Conservation (phyloP, 2,329 filamentous ascomycete genomes). For the Botrytis paeoniae region DNA sequence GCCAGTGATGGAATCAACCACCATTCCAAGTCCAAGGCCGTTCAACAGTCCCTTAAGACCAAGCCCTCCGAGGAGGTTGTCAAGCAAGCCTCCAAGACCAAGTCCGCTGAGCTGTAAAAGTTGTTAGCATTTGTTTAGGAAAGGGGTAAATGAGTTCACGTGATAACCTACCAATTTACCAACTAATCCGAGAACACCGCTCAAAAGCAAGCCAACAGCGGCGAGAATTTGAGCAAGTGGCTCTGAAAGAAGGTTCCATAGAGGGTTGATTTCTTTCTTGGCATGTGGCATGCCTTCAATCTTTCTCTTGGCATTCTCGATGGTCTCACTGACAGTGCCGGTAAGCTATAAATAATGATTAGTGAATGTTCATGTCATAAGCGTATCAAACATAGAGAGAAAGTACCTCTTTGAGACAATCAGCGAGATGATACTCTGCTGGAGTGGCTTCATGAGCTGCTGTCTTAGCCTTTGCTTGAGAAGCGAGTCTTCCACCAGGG, state of each 20-base stretch:
- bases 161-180: slow-evolving; percentile 59
- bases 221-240: slow-evolving; percentile 91
- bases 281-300: slow-evolving; percentile 89
- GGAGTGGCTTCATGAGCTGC: slow-evolving; percentile 72
- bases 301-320: slow-evolving; percentile 85
- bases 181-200: slow-evolving; percentile 80
- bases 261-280: slow-evolving; percentile 90
- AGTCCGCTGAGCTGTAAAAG: slow-evolving; percentile 53
- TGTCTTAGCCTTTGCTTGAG: slow-evolving; percentile 79
- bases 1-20: slow-evolving; percentile 45
- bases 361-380: slow-evolving; percentile 6
- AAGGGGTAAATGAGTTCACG: not conserved
- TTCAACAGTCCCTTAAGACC: slow-evolving; percentile 74
- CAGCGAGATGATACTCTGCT: slow-evolving; percentile 81
- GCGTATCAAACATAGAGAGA: not conserved
- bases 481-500: slow-evolving; percentile 80
- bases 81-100: slow-evolving; percentile 77
- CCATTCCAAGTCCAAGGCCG: slow-evolving; percentile 61
- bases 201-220: slow-evolving; percentile 78
- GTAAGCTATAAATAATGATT: slow-evolving; percentile 54
- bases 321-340: slow-evolving; percentile 73
- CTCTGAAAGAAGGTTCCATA: slow-evolving; percentile 76
- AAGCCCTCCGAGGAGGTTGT: slow-evolving; percentile 72
- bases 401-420: slow-evolving; percentile 71
- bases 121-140: not conserved